Percentiles rank a stretch among this genome's conserved stretches.
phyloP scores from a whole-genome alignment of 164 flowering plant genomes.

The Santalum album region DNA sequence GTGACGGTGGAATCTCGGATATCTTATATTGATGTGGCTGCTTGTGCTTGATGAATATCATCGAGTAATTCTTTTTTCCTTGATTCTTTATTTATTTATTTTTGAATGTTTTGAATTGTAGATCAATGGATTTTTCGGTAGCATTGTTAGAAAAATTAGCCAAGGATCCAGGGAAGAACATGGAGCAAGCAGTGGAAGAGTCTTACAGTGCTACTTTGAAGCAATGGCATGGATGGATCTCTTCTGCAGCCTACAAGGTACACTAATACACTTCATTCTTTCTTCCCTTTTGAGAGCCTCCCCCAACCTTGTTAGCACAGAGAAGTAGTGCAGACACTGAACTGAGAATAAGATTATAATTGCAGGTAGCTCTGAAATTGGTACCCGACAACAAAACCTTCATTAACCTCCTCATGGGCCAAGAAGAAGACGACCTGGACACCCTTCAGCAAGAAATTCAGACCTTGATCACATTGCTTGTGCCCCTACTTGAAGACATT shows the following conservation, averaged over 20 bases:
- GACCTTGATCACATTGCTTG: slow-evolving; percentile 35
- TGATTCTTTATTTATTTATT: no score
- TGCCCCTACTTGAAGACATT: slow-evolving; percentile 45
- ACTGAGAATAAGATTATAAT: background rate
- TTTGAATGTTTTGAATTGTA: slow-evolving; percentile 9
- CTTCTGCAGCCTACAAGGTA: slow-evolving; percentile 77
- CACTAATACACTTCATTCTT: background rate
- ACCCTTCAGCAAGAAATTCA: slow-evolving; percentile 46
- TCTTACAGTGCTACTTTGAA: slow-evolving; percentile 56
- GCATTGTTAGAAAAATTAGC: slow-evolving; percentile 39
- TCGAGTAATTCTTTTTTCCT: no score
- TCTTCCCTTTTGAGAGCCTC: no score
- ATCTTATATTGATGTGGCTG: no score
- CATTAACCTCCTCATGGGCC: slow-evolving; percentile 34
- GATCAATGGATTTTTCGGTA: slow-evolving; percentile 64
- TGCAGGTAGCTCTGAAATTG: slow-evolving; percentile 68
- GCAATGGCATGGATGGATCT: slow-evolving; percentile 96
- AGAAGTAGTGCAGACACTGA: no score
- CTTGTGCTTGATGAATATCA: no score
- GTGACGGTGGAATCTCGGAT: no score
- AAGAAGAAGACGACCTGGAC: slow-evolving; percentile 36
- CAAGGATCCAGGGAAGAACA: slow-evolving; percentile 34
- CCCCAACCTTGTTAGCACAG: no score
- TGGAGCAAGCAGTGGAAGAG: slow-evolving; percentile 65
- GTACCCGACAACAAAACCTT: slow-evolving; percentile 60